phyloP scores from a whole-genome alignment of 306 rosid genomes.

The Vigna radiata region DNA sequence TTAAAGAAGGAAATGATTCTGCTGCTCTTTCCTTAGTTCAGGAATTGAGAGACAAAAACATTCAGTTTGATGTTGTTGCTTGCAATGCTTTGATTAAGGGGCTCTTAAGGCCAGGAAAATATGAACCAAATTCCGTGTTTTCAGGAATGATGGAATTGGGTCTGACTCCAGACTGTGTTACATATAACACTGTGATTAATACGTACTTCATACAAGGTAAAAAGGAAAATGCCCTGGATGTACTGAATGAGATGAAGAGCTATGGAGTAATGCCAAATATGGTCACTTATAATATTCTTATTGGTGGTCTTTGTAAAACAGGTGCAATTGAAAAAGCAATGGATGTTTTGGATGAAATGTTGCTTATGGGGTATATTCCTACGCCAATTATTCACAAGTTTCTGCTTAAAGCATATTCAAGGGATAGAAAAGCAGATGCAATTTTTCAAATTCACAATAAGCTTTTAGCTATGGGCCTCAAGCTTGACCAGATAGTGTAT shows the following conservation, averaged over 20 bases:
- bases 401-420: conserved; percentile 72
- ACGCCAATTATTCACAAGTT: conserved; percentile 58
- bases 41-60: conserved; percentile 74
- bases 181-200: conserved; percentile 76
- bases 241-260: conserved; percentile 85
- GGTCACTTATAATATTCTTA: conserved; percentile 65
- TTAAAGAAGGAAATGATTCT: conserved; percentile 68
- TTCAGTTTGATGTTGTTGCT: conserved; percentile 76
- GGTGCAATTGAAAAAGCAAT: conserved; percentile 68
- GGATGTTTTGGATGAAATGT: conserved; percentile 69
- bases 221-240: conserved; percentile 60
- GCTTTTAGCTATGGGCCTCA: conserved; percentile 72
- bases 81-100: conserved; percentile 85
- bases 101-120: conserved; percentile 73
- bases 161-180: conserved; percentile 77
- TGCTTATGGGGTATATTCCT: conserved; percentile 60
- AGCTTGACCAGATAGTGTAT: conserved; percentile 62
- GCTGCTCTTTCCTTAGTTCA: conserved; percentile 70
- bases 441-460: conserved; percentile 72
- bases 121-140: conserved; percentile 68
- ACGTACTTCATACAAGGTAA: conserved; percentile 69
- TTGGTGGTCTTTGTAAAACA: conserved; percentile 70
- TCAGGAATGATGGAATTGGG: conserved; percentile 72
- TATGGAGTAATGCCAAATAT: conserved; percentile 64
- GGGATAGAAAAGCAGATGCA: conserved; percentile 58